These are phyloP conservation scores for Pholiota molesta DNA, from an alignment of 768 basidiomycete species.

Conservation along the genomic window DNA sequence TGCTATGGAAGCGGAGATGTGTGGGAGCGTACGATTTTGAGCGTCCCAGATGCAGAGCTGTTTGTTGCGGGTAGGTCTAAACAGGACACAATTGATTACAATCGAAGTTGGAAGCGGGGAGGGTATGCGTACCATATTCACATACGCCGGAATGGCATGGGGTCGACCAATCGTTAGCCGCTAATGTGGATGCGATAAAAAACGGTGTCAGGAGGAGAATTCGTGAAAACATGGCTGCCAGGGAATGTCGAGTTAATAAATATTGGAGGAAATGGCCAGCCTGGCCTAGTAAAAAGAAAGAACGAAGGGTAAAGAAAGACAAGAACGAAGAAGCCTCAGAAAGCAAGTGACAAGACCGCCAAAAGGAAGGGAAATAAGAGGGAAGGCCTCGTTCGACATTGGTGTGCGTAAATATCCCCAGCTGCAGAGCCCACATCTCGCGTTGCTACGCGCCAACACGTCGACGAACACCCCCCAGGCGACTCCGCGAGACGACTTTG, in stretches of 20 bases:
- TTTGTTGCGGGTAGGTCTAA: constrained; percentile 33
- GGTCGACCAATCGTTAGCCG: constrained; percentile 46
- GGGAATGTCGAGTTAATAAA: not conserved
- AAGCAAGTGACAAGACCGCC: not conserved
- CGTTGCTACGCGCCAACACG: not conserved
- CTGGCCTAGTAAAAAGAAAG: constrained; percentile 15
- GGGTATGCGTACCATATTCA: constrained; percentile 33
- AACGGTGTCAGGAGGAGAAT: constrained; percentile 17
- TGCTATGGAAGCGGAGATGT: not conserved
- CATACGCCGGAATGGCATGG: constrained; percentile 42
- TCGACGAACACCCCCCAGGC: not conserved
- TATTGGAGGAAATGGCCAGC: constrained; percentile 16
- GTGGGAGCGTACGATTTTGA: constrained; percentile 38
- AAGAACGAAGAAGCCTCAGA: constrained; percentile 4
- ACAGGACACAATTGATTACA: not conserved
- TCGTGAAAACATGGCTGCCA: constrained; percentile 9
- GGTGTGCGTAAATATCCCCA: not conserved
- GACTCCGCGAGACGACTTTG: not conserved
- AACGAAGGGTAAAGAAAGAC: constrained; percentile 6
- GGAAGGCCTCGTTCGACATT: not conserved
- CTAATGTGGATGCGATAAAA: constrained; percentile 18
- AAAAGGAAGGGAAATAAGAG: not conserved
- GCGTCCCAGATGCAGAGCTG: constrained; percentile 37
- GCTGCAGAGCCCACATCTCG: not conserved
- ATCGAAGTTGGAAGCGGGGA: not conserved